Evolutionary conservation across 2,329 filamentous ascomycete species (phyloP).

Genomic region (Fonsecaea monophora): DNA sequence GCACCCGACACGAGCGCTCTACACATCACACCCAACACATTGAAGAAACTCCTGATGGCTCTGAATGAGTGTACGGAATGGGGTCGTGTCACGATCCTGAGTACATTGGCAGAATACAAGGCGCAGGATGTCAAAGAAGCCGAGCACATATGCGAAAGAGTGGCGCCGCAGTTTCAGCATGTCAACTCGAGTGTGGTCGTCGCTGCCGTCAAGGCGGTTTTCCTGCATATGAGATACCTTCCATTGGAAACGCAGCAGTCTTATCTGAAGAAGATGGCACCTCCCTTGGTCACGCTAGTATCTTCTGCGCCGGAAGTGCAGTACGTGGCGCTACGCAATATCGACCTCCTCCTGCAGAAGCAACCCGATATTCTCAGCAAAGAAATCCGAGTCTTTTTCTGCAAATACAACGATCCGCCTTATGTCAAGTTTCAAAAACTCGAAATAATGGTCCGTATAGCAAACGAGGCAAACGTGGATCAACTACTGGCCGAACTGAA

Average conservation of each 20-base stretch:
- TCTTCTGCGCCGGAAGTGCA: constrained; percentile 96
- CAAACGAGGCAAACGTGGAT: constrained; percentile 95
- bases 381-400: constrained; percentile 97
- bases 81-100: constrained; percentile 92
- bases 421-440: constrained; percentile 98
- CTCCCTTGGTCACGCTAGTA: constrained; percentile 91
- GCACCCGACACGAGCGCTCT: constrained; percentile 90
- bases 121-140: constrained; percentile 90
- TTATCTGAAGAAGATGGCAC: constrained; percentile 98
- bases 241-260: constrained; percentile 78
- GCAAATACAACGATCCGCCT: constrained; percentile 98
- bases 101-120: constrained; percentile 86
- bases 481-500: constrained; percentile 93
- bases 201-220: constrained; percentile 97
- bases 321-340: constrained; percentile 95
- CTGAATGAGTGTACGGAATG: constrained; percentile 98
- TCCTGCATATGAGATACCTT: constrained; percentile 90
- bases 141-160: constrained; percentile 96
- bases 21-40: constrained; percentile 76
- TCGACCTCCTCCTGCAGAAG: constrained; percentile 92
- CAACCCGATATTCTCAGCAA: constrained; percentile 97
- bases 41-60: constrained; percentile 96
- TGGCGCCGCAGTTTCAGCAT: constrained; percentile 96
- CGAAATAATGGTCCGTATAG: constrained; percentile 99
- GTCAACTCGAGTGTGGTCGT: constrained; percentile 96